A percentile compares a stretch with the other conserved stretches of the same genome.
Conservation (phyloP, 1,284 basidiomycete genomes). For the Porodaedalea pini region DNA sequence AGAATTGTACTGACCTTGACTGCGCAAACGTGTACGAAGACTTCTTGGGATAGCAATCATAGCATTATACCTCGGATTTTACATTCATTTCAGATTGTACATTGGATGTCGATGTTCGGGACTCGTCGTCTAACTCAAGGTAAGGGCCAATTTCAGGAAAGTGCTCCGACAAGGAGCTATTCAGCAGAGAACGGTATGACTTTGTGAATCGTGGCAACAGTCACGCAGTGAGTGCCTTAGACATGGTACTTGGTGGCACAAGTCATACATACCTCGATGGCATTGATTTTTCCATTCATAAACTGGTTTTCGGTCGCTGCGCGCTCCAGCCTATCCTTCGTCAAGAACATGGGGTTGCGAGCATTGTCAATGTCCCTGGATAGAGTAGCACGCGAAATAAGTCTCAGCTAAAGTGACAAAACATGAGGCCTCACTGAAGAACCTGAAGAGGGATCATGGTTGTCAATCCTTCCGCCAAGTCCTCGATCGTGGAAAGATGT, state of each 20-base stretch:
- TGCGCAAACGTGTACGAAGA: too few relatives aligned
- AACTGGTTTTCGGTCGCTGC: slow-evolving; percentile 84
- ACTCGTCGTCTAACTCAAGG: slow-evolving; percentile 22
- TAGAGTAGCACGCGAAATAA: neutral
- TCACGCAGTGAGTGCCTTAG: slow-evolving; percentile 1
- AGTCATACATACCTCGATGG: slow-evolving; percentile 57
- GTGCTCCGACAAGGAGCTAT: slow-evolving; percentile 55
- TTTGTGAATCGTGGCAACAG: slow-evolving; percentile 24
- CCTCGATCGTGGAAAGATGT: slow-evolving; percentile 60
- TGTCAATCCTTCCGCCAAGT: slow-evolving; percentile 53
- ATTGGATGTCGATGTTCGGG: too few relatives aligned
- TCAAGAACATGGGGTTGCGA: slow-evolving; percentile 75
- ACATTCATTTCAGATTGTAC: too few relatives aligned
- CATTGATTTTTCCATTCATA: slow-evolving; percentile 83
- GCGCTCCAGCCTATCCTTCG: slow-evolving; percentile 71
- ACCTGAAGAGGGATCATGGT: slow-evolving; percentile 72
- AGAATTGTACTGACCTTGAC: too few relatives aligned
- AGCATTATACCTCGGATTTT: too few relatives aligned
- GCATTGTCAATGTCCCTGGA: slow-evolving; percentile 69
- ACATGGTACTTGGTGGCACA: neutral
- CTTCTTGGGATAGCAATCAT: too few relatives aligned
- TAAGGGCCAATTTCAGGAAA: slow-evolving; percentile 52
- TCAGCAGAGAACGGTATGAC: slow-evolving; percentile 55
- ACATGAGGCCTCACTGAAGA: slow-evolving; percentile 32
- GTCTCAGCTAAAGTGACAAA: neutral